Conservation (phyloP, 129 eudicot species). For the Pulicaria dysenterica region DNA sequence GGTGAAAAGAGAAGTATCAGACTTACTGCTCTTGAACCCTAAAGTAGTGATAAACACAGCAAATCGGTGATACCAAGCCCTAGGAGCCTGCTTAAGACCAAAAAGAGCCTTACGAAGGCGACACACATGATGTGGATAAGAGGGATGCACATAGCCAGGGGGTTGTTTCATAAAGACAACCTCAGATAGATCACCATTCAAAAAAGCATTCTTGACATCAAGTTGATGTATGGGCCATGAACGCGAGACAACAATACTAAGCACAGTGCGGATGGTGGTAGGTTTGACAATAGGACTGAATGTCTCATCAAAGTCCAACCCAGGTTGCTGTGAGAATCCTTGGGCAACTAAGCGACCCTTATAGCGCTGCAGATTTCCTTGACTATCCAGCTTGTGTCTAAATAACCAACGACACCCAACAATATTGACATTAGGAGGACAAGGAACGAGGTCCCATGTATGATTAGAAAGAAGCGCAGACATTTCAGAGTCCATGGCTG, state of each 20-base stretch:
- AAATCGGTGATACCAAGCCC: neutral
- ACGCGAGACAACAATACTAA: neutral
- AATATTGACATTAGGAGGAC: neutral
- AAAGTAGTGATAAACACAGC: neutral
- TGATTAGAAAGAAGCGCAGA: neutral
- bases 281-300: neutral
- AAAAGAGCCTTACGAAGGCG: neutral
- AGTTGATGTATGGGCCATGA: neutral
- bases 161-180: neutral
- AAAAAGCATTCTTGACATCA: neutral
- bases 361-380: neutral
- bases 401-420: neutral
- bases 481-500: neutral
- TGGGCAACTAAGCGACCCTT: neutral
- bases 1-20: neutral
- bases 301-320: neutral
- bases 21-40: neutral
- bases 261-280: neutral
- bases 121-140: neutral
- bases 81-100: neutral
- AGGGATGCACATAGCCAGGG: neutral
- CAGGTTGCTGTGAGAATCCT: neutral
- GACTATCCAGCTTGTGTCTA: neutral
- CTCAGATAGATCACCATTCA: neutral
- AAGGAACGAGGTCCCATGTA: neutral